Evolutionary conservation across 768 basidiomycete species (phyloP), one percentile per base, ranked within the genome.

Genomic region (Cyclocybe cylindracea): DNA sequence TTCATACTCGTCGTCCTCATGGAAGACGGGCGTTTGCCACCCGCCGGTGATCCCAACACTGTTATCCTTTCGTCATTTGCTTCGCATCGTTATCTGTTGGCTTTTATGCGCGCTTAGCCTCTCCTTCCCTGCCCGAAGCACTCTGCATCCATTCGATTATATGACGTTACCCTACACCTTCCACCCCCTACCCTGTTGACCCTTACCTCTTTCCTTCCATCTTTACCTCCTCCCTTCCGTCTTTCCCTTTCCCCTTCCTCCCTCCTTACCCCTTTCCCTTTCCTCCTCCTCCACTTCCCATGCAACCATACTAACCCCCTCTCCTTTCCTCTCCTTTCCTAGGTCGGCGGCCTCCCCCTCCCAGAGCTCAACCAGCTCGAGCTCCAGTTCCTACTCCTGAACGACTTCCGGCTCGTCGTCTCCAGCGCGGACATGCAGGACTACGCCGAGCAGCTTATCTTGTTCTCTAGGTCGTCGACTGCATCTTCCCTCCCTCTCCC

Each of bases 271-370:
- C 5, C 39, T 5, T 2, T 7, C 8, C 16, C 13, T 48, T 41
- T 9, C 11, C 42, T 34, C 14, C 8, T 10, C 16, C 16, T 16
- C 16, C 19, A 31, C 18, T 11, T 19, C 35, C 39, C 10, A 11
- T 11, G 19, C n/a, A 10, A 9, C n/a, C 14, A 13, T 48, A 7
- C 42, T 31, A 36, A 24, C 39, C 10, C 31, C 35, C 37, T 38
- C 10, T n/a, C 44, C 33, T 38, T 39, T 10, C 10, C 40, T 31
- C 46, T 13, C 10, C 10, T 16, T 38, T 29, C 9, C 7, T 60
- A 95, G 94, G 96, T 99, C 55, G 97, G 97, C 39, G 97, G 97
- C 19, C 81, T 99, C 0, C 97, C 97, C 0, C 84, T 91, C 51
- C 77, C 86, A 34, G 93, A 96, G 66, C 83, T 99, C 44, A 98